Percentiles rank a stretch among this genome's conserved stretches.
Evolutionary conservation across 2,329 filamentous ascomycete species (phyloP).

Genomic region (Chrysoporthe austroafricana): DNA sequence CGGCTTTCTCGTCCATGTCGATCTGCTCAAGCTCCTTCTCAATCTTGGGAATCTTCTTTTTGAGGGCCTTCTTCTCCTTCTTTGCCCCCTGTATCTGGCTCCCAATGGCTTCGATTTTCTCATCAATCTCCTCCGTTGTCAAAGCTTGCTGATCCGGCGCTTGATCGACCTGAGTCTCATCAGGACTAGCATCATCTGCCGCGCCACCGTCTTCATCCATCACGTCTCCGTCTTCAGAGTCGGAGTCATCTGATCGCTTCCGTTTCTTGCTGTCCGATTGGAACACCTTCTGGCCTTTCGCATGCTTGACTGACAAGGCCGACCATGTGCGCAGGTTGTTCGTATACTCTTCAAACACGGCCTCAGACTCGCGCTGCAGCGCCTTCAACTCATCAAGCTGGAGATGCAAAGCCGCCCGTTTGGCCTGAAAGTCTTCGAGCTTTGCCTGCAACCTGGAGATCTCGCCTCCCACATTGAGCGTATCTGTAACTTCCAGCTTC

Average conservation of each 20-base stretch:
- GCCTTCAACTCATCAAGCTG: constrained; percentile 25
- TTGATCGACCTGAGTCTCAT: not conserved
- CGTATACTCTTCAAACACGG: not conserved
- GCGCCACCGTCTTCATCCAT: not conserved
- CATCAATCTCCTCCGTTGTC: not conserved
- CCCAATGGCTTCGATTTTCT: not conserved
- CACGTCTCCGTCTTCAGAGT: not conserved
- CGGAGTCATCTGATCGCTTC: constrained; percentile 5
- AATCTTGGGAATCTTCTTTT: constrained; percentile 24
- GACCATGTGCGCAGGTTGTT: not conserved
- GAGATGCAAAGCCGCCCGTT: constrained; percentile 31
- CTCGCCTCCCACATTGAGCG: constrained; percentile 33
- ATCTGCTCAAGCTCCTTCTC: constrained; percentile 41
- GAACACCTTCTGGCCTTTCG: constrained; percentile 6
- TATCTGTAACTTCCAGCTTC: constrained; percentile 41
- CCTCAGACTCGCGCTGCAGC: not conserved
- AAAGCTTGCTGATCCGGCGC: not conserved
- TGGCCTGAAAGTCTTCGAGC: constrained; percentile 22
- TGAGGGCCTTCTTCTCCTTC: not conserved
- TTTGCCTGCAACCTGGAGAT: not conserved
- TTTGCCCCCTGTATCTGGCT: not conserved
- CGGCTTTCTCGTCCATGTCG: constrained; percentile 33
- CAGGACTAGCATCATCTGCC: not conserved
- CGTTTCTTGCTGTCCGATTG: constrained; percentile 11
- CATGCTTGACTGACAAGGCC: not conserved